Evolutionary conservation across 805 yeast species (phyloP), one percentile per base, ranked within the genome.

Genomic region (Starmerella vaccinii): DNA sequence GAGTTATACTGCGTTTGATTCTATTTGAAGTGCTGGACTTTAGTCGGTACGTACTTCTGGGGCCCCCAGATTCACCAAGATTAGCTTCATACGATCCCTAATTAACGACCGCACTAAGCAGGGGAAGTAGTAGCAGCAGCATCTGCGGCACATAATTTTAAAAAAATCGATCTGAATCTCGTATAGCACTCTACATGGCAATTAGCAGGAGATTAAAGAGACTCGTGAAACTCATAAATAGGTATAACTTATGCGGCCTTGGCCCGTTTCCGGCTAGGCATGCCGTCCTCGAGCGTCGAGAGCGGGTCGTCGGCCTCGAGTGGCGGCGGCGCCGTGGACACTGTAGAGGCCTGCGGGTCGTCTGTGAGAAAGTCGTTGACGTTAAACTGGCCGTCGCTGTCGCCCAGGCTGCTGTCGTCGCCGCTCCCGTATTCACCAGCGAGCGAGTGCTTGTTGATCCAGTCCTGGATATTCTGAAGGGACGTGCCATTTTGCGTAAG

Each of bases 351-450:
- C 34, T 41, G 45, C 8, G 45, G 38, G 12, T 51, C 56, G 15
- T 45, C 33, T 23, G 50, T 49, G 34, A 59, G 47, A 35, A 59
- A 59, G 43, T 59, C 63, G 46, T 59, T 55, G 34, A 59, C 60
- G 32, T 59, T 55, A 52, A 57, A 59, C 19, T 49, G 49, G 26
- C 44, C 41, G 24, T 57, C 54, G 23, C 49, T 47, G 27, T 29
- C 29, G 13, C 43, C 21, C 26, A n/a, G 16, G 38, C 38, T 29
- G 34, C 47, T 41, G 38, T 22, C 30, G 29, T 24, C 33, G 9
- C 39, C 38, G 30, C 35, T 30, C n/a, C 46, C 38, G 38, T 41
- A 41, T 15, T 43, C 49, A 47, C 47, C 52, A 16, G 10, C 29
- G 41, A 26, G 29, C 30, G 50, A 26, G 24, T 43, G 49, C 29